These are phyloP conservation scores for Hansenula lynferdii DNA, from an alignment of 1,139 yeast genomes.

Conservation along the genomic window DNA sequence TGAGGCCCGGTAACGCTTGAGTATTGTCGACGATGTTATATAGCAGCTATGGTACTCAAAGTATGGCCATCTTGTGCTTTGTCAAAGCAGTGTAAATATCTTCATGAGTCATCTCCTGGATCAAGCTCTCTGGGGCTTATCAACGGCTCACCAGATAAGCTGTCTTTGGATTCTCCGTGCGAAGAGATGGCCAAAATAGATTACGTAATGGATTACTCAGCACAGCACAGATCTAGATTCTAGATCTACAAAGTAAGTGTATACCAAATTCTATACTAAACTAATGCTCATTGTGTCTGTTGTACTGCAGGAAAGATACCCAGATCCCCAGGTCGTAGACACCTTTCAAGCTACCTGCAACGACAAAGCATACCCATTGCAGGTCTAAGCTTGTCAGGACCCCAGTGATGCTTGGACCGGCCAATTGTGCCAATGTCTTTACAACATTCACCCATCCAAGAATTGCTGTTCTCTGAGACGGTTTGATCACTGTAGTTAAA, in stretches of 20 bases:
- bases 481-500: conserved; percentile 60
- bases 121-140: no score
- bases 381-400: conserved; percentile 47
- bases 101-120: no score
- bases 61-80: no score
- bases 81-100: no score
- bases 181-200: no score
- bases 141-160: no score
- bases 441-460: conserved; percentile 82
- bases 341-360: conserved; percentile 38
- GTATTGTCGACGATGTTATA: background rate
- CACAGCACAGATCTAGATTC: no score
- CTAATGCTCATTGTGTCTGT: conserved; percentile 14
- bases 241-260: no score
- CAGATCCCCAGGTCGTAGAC: conserved; percentile 34
- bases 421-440: conserved; percentile 73
- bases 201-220: no score
- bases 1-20: conserved; percentile 1
- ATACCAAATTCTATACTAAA: background rate
- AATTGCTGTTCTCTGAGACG: conserved; percentile 64
- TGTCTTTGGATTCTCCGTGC: no score
- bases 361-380: conserved; percentile 55
- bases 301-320: conserved; percentile 17
- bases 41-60: no score
- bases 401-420: conserved; percentile 81